Evolutionary conservation across 495 filamentous ascomycete species (phyloP).

Genomic region (Talaromyces trachyspermus): DNA sequence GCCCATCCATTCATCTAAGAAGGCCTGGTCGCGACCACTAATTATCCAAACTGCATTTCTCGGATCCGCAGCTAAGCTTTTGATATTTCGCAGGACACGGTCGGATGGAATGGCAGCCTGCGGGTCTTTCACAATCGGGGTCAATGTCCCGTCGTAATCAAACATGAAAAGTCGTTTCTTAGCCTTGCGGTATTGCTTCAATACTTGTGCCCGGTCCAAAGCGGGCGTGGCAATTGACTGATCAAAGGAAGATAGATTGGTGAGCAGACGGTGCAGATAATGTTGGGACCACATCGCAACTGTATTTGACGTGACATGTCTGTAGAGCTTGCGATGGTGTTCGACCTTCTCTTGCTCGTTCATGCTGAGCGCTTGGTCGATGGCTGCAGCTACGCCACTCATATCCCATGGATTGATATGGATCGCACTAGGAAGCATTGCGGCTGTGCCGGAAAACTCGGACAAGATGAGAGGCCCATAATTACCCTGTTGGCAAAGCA

Average conservation of each 20-base stretch:
- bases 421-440: constrained; percentile 73
- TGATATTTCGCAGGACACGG: constrained; percentile 68
- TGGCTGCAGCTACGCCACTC: constrained; percentile 67
- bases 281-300: constrained; percentile 75
- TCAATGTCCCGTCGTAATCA: constrained; percentile 97
- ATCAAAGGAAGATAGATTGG: constrained; percentile 68
- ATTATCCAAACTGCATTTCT: constrained; percentile 96
- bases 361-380: constrained; percentile 74
- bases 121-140: constrained; percentile 87
- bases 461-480: constrained; percentile 85
- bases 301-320: constrained; percentile 74
- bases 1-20: constrained; percentile 79
- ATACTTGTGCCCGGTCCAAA: constrained; percentile 62
- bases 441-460: constrained; percentile 91
- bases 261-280: constrained; percentile 66
- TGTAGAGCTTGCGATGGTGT: constrained; percentile 54
- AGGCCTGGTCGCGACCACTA: constrained; percentile 82
- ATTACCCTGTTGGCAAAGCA: constrained; percentile 79
- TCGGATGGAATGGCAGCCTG: constrained; percentile 80
- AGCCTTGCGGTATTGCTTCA: constrained; percentile 63
- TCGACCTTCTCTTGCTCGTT: constrained; percentile 48
- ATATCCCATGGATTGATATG: constrained; percentile 95
- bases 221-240: constrained; percentile 70
- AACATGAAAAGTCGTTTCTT: constrained; percentile 87
- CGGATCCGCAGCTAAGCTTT: constrained; percentile 68